These are phyloP conservation scores for Rhodomyrtus tomentosa DNA, from an alignment of 345 rosid genomes.

Conservation along the genomic window DNA sequence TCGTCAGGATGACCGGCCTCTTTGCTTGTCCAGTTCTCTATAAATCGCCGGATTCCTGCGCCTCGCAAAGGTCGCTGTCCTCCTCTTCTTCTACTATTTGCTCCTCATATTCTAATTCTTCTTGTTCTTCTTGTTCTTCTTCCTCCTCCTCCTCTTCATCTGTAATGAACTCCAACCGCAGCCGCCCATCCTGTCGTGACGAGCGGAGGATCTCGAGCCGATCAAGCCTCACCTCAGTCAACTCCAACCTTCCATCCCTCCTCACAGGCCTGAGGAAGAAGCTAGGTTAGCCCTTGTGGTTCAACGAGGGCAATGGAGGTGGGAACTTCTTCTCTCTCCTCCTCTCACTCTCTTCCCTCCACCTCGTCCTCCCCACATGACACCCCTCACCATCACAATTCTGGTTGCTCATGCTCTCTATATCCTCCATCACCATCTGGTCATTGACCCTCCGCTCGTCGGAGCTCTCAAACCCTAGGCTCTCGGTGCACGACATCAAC, in stretches of 20 bases:
- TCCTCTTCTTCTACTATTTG: constrained; percentile 4
- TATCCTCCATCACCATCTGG: constrained; percentile 1
- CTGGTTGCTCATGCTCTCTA: neutral
- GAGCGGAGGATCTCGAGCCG: constrained; percentile 47
- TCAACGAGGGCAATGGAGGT: constrained; percentile 51
- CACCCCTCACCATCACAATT: neutral
- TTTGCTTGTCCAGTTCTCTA: neutral
- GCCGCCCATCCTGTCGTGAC: constrained; percentile 46
- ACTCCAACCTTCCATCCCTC: constrained; percentile 59
- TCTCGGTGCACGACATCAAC: constrained; percentile 71
- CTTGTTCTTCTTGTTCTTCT: neutral
- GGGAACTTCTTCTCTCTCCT: constrained; percentile 38
- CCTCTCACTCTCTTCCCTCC: constrained; percentile 13
- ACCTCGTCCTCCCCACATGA: constrained; percentile 8
- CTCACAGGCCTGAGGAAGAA: constrained; percentile 58
- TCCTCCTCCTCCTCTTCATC: constrained; percentile 10
- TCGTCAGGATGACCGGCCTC: neutral
- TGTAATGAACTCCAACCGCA: constrained; percentile 44
- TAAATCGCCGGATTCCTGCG: neutral
- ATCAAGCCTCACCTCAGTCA: constrained; percentile 44
- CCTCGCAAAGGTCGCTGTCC: neutral
- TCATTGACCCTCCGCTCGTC: constrained; percentile 35
- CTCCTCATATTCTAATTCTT: neutral
- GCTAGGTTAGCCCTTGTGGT: constrained; percentile 41
- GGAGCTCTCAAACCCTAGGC: constrained; percentile 80